Conservation (phyloP, 768 basidiomycete genomes). For the Ramaria sp. region DNA sequence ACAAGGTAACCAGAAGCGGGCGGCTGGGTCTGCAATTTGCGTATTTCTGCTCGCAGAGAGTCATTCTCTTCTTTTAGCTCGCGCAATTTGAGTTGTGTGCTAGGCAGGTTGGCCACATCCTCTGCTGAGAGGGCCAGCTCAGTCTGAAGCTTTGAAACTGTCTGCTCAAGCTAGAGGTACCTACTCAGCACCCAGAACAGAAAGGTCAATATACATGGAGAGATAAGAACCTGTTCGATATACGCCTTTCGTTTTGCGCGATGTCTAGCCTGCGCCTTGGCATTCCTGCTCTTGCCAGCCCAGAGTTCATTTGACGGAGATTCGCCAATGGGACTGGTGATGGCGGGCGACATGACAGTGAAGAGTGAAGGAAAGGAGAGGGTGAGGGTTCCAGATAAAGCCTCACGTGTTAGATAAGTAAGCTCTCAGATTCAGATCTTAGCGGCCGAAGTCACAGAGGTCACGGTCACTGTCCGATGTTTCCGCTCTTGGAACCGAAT, state of each 20-base stretch:
- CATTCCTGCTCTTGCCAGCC: slow-evolving; percentile 52
- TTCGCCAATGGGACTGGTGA: neutral
- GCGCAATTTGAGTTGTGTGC: slow-evolving; percentile 63
- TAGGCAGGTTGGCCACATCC: slow-evolving; percentile 62
- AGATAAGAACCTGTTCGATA: slow-evolving; percentile 63
- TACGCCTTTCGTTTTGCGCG: slow-evolving; percentile 89
- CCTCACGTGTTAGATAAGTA: slow-evolving; percentile 1
- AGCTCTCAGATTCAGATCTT: neutral
- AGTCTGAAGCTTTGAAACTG: slow-evolving; percentile 75
- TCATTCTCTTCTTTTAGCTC: slow-evolving; percentile 78
- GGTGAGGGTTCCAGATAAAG: neutral
- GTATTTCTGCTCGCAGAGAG: slow-evolving; percentile 29
- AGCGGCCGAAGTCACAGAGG: neutral
- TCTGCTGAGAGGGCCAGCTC: slow-evolving; percentile 64
- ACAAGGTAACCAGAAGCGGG: neutral
- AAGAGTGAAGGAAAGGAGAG: neutral
- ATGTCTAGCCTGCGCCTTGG: slow-evolving; percentile 81
- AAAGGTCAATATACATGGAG: neutral
- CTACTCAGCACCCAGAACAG: slow-evolving; percentile 9
- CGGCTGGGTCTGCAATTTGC: slow-evolving; percentile 5
- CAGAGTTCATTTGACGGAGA: neutral
- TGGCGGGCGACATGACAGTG: neutral
- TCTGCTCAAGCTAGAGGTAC: slow-evolving; percentile 59
- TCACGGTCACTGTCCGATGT: slow-evolving; percentile 7
- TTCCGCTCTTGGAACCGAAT: neutral